Evolutionary conservation across 2,329 filamentous ascomycete species (phyloP).

Genomic region (Aspergillus hiratsukae): DNA sequence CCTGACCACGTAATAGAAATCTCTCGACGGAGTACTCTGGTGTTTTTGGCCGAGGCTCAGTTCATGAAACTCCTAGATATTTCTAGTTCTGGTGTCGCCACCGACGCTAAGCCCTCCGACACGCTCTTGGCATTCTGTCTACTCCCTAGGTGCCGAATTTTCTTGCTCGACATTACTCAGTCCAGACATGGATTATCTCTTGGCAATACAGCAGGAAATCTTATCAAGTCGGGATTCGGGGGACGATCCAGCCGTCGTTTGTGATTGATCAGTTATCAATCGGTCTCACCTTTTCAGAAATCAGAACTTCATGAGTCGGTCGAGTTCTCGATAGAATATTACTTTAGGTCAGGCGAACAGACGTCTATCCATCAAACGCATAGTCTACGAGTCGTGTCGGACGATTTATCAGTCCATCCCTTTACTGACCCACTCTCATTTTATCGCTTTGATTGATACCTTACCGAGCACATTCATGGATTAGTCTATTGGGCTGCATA

Average conservation of each 20-base stretch:
- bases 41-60: not conserved
- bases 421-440: not conserved
- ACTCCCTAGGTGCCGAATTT: not conserved
- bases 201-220: not conserved
- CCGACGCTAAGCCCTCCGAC: not conserved
- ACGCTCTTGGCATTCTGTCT: not conserved
- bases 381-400: too few relatives aligned
- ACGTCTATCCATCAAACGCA: not conserved
- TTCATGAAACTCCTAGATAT: not conserved
- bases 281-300: not conserved
- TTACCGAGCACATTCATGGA: not conserved
- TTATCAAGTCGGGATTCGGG: not conserved
- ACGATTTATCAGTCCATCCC: not conserved
- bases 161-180: not conserved
- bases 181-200: not conserved
- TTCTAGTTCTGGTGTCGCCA: not conserved
- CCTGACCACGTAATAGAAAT: not conserved
- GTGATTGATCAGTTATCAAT: not conserved
- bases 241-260: not conserved
- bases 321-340: too few relatives aligned
- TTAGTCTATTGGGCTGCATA: not conserved
- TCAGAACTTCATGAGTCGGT: not conserved
- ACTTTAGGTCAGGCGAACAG: not conserved
- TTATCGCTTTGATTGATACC: not conserved
- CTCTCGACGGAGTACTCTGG: too few relatives aligned